phyloP scores from a whole-genome alignment of 2,329 filamentous ascomycete genomes.

The Onygenales sp. region DNA sequence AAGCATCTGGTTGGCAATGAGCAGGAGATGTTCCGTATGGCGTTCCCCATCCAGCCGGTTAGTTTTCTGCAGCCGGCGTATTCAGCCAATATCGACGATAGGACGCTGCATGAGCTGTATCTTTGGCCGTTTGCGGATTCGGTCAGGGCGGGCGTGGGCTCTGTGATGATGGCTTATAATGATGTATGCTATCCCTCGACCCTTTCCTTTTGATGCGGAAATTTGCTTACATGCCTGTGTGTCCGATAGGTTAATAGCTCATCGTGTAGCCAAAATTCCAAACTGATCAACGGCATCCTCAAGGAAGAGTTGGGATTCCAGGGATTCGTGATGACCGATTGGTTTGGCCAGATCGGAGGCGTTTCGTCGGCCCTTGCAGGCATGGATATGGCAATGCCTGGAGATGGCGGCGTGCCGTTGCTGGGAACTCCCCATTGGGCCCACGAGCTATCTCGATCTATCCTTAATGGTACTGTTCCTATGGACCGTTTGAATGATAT shows the following conservation, averaged over 20 bases:
- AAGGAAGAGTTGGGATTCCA: constrained; percentile 69
- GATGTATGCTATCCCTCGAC: constrained; percentile 20
- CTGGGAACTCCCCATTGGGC: constrained; percentile 47
- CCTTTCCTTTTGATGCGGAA: neutral
- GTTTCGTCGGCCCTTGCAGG: constrained; percentile 53
- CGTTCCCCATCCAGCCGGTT: constrained; percentile 24
- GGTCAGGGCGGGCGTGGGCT: constrained; percentile 38
- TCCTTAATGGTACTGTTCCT: constrained; percentile 50
- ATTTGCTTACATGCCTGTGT: neutral
- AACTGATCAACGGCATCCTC: constrained; percentile 57
- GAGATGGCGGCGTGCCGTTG: constrained; percentile 45
- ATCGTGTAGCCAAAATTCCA: constrained; percentile 58
- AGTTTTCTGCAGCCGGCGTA: constrained; percentile 19
- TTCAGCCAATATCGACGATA: constrained; percentile 43
- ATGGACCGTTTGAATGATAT: constrained; percentile 47
- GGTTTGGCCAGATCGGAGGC: constrained; percentile 53
- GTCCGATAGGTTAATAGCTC: constrained; percentile 51
- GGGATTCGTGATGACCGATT: constrained; percentile 62
- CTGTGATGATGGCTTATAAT: constrained; percentile 36
- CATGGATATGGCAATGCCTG: constrained; percentile 63
- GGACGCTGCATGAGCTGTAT: constrained; percentile 38
- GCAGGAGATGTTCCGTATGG: constrained; percentile 41
- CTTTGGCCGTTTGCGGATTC: constrained; percentile 44
- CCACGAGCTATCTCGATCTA: constrained; percentile 44
- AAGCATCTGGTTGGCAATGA: constrained; percentile 49